Percentiles rank a stretch among this genome's conserved stretches.
Evolutionary conservation across 2,329 filamentous ascomycete species (phyloP).

Genomic region (Venturia effusa): DNA sequence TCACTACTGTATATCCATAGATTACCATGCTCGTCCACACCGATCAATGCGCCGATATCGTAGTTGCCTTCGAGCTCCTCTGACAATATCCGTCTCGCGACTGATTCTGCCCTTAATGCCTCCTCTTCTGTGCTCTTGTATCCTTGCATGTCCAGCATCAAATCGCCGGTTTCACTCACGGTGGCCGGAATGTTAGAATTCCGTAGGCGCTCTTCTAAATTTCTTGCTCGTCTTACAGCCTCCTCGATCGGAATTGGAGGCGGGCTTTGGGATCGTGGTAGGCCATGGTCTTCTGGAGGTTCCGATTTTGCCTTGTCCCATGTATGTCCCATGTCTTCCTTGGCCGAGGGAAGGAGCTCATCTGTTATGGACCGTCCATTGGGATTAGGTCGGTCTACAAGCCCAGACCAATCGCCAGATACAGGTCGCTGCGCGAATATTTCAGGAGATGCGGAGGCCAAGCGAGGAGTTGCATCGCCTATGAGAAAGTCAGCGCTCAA

Average conservation of each 20-base stretch:
- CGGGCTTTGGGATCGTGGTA: constrained; percentile 50
- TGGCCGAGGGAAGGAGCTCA: constrained; percentile 37
- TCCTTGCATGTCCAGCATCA: constrained; percentile 97
- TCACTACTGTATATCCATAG: constrained; percentile 99
- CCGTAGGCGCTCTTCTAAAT: constrained; percentile 76
- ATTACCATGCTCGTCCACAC: constrained; percentile 89
- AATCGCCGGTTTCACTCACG: constrained; percentile 83
- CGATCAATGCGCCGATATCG: constrained; percentile 90
- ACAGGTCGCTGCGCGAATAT: not conserved
- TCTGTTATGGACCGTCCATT: constrained; percentile 44
- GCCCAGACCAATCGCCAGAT: constrained; percentile 13
- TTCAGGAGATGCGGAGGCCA: not conserved
- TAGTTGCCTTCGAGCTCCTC: constrained; percentile 86
- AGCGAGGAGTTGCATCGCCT: constrained; percentile 6
- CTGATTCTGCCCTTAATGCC: constrained; percentile 79
- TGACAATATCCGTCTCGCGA: constrained; percentile 82
- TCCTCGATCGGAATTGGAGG: constrained; percentile 61
- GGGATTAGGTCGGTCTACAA: constrained; percentile 18
- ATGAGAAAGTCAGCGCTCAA: not conserved
- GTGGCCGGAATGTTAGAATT: constrained; percentile 86
- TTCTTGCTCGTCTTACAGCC: constrained; percentile 71
- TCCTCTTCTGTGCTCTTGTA: constrained; percentile 94
- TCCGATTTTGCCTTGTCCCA: constrained; percentile 16
- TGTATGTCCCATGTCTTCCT: constrained; percentile 25
- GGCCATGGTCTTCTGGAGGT: constrained; percentile 5